phyloP scores from a whole-genome alignment of 371 early-diverging fungal genomes.

The Mucor irregularis region DNA sequence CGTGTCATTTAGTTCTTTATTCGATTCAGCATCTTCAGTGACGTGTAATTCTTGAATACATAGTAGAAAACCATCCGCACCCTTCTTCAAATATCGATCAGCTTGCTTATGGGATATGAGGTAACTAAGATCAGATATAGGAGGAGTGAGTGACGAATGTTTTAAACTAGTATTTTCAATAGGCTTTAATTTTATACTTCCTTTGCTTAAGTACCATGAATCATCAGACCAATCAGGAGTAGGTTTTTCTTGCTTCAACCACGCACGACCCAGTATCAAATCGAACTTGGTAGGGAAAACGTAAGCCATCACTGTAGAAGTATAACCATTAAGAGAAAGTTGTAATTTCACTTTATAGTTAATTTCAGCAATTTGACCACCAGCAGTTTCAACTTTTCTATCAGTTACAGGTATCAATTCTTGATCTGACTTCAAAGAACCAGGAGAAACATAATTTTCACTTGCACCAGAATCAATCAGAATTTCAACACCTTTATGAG shows the following conservation, averaged over 20 bases:
- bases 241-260: constrained; percentile 6
- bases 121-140: constrained; percentile 2
- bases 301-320: not conserved
- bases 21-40: not conserved
- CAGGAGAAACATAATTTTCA: constrained; percentile 7
- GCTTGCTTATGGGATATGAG: constrained; percentile 13
- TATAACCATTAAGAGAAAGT: not conserved
- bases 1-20: not conserved
- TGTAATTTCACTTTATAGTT: not conserved
- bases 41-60: not conserved
- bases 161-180: not conserved
- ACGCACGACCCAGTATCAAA: constrained; percentile 5
- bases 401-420: not conserved
- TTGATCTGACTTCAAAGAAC: not conserved
- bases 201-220: not conserved
- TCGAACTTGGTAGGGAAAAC: constrained; percentile 16
- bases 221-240: constrained; percentile 3
- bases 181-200: not conserved
- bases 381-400: constrained; percentile 8
- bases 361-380: not conserved
- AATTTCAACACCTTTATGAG: not conserved
- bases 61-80: constrained; percentile 1
- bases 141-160: not conserved
- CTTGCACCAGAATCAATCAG: constrained; percentile 11
- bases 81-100: not conserved